These are phyloP conservation scores for Massariosphaeria phaeospora DNA, from an alignment of 495 filamentous ascomycete genomes.

Conservation along the genomic window DNA sequence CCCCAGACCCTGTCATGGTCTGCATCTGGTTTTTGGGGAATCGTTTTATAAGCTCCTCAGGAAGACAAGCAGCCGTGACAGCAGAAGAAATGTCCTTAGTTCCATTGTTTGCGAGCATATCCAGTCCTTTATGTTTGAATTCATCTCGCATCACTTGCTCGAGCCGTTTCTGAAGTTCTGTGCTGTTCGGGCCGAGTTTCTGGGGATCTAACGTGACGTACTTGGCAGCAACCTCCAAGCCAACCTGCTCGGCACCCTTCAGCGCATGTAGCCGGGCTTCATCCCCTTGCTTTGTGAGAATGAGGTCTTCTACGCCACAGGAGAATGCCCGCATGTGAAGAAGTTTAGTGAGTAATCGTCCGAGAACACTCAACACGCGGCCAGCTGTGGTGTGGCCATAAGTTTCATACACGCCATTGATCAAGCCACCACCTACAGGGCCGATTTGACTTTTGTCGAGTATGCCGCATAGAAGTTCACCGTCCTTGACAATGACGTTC, in stretches of 20 bases:
- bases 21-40: slow-evolving; percentile 99
- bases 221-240: slow-evolving; percentile 76
- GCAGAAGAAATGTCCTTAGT: slow-evolving; percentile 68
- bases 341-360: slow-evolving; percentile 81
- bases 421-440: slow-evolving; percentile 75
- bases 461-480: slow-evolving; percentile 83
- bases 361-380: slow-evolving; percentile 79
- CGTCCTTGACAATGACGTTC: slow-evolving; percentile 76
- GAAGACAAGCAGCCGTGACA: slow-evolving; percentile 74
- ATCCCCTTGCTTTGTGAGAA: slow-evolving; percentile 78
- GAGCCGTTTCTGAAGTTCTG: slow-evolving; percentile 67
- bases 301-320: slow-evolving; percentile 95
- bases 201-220: slow-evolving; percentile 82
- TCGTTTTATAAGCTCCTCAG: slow-evolving; percentile 74
- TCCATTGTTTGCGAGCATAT: slow-evolving; percentile 73
- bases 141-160: slow-evolving; percentile 90
- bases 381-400: slow-evolving; percentile 86
- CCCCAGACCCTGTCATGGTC: slow-evolving; percentile 93
- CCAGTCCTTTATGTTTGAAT: slow-evolving; percentile 79
- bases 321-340: slow-evolving; percentile 91
- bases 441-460: slow-evolving; percentile 96
- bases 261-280: slow-evolving; percentile 63
- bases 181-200: slow-evolving; percentile 53
- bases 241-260: slow-evolving; percentile 63
- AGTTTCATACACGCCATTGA: slow-evolving; percentile 88